Evolutionary conservation across 176 grass and related monocot genomes (phyloP).

Genomic region (Zoysia japonica): DNA sequence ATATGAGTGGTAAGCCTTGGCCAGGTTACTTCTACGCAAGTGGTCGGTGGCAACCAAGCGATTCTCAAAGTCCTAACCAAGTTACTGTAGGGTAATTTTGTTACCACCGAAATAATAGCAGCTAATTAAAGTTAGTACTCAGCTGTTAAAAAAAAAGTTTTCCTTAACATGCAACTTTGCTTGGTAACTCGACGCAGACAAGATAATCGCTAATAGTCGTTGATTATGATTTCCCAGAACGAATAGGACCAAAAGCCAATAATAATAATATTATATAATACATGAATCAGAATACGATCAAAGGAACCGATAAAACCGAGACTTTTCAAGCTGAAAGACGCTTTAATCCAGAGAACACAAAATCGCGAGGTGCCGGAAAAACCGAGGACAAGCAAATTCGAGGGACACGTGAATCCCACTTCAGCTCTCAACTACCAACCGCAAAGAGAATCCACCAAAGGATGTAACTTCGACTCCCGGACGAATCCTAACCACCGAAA

Average conservation of each 20-base stretch:
- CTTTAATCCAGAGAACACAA: conserved; percentile 31
- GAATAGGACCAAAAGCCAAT: conserved; percentile 15
- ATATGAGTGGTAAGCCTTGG: conserved; percentile 2
- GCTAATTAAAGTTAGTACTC: background rate
- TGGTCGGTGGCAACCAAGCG: conserved; percentile 40
- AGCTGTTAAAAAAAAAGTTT: background rate
- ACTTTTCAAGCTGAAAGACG: background rate
- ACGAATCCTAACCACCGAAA: conserved; percentile 41
- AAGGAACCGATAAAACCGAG: conserved; percentile 12
- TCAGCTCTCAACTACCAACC: conserved; percentile 56
- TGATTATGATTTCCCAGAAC: conserved; percentile 18
- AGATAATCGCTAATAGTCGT: background rate
- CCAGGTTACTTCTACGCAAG: conserved; percentile 46
- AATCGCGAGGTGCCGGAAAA: conserved; percentile 28
- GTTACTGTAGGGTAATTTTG: conserved; percentile 24
- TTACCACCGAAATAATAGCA: conserved; percentile 17
- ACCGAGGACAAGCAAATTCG: background rate
- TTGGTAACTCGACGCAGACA: conserved; percentile 12
- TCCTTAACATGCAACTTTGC: conserved; percentile 12
- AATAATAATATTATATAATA: background rate
- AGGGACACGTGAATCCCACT: conserved; percentile 43
- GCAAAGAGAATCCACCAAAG: conserved; percentile 24
- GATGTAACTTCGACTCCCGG: conserved; percentile 39
- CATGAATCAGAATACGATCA: background rate
- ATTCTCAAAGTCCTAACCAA: conserved; percentile 5